These are phyloP conservation scores for Fusarium setosum DNA, from an alignment of 2,329 filamentous ascomycete genomes.

Conservation along the genomic window DNA sequence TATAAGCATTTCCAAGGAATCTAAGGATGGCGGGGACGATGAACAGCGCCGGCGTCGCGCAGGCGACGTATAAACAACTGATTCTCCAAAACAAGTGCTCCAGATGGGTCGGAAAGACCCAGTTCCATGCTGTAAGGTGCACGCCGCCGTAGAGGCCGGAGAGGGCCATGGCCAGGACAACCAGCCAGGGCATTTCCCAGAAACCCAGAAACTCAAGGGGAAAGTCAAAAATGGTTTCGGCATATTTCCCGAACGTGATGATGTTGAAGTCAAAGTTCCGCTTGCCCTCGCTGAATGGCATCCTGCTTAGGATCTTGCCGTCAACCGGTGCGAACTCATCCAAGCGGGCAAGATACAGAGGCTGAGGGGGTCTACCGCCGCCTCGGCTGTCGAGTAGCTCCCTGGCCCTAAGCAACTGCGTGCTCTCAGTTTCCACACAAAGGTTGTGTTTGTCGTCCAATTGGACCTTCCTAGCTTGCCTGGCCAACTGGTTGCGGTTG, in stretches of 20 bases:
- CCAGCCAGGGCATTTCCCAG: background rate
- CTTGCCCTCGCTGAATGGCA: conserved; percentile 2
- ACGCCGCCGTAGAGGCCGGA: background rate
- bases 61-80: background rate
- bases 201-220: background rate
- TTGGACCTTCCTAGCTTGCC: background rate
- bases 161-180: background rate
- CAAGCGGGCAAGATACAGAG: background rate
- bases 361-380: too few species aligned
- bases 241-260: too few species aligned
- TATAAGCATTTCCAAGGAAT: too few species aligned
- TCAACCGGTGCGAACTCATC: background rate
- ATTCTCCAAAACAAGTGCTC: background rate
- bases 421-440: background rate
- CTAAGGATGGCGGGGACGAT: too few species aligned
- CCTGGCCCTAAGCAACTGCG: background rate
- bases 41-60: background rate
- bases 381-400: too few species aligned
- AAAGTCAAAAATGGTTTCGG: background rate
- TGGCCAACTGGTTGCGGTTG: background rate
- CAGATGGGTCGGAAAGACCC: background rate
- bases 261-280: background rate
- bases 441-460: background rate
- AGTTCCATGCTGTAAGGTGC: background rate
- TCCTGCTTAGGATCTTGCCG: background rate